phyloP scores from a whole-genome alignment of 805 yeast genomes.

The Ogataea saltuana region DNA sequence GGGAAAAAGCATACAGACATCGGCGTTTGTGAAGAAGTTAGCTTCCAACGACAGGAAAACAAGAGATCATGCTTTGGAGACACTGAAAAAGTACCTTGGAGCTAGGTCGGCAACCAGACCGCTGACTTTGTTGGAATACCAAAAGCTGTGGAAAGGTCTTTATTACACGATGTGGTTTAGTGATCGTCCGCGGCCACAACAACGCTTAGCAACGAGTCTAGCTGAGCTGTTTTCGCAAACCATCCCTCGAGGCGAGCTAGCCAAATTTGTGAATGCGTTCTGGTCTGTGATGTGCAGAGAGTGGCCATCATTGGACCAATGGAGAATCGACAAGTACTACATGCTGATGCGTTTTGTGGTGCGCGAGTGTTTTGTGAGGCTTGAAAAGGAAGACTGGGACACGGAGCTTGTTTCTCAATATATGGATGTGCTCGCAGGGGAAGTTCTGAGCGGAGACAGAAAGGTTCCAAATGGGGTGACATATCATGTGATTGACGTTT shows the following conservation, averaged over 20 bases:
- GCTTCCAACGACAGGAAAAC: slow-evolving; percentile 81
- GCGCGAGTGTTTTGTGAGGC: slow-evolving; percentile 59
- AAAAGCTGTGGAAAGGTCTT: slow-evolving; percentile 95
- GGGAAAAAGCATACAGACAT: slow-evolving; percentile 34
- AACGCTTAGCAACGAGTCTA: slow-evolving; percentile 70
- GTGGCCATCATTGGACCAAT: slow-evolving; percentile 82
- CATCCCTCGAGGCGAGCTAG: slow-evolving; percentile 44
- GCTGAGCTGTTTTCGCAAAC: slow-evolving; percentile 53
- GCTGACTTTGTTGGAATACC: slow-evolving; percentile 55
- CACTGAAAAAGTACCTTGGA: slow-evolving; percentile 59
- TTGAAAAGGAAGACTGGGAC: slow-evolving; percentile 58
- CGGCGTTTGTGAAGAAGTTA: slow-evolving; percentile 71
- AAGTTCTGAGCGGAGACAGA: slow-evolving; percentile 52
- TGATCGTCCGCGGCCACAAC: slow-evolving; percentile 92
- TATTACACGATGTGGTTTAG: slow-evolving; percentile 96
- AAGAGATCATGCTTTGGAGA: slow-evolving; percentile 70
- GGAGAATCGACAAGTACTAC: slow-evolving; percentile 85
- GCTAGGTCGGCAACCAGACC: slow-evolving; percentile 44
- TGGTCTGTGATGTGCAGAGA: slow-evolving; percentile 79
- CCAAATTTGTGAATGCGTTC: slow-evolving; percentile 65
- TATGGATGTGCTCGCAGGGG: slow-evolving; percentile 35
- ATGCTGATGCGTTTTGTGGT: slow-evolving; percentile 77
- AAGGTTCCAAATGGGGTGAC: slow-evolving; percentile 74
- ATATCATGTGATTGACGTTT: slow-evolving; percentile 81
- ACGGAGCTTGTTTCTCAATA: slow-evolving; percentile 46